Conservation (phyloP, 169 alveolate species). For the Plasmodium cynomolgi region DNA sequence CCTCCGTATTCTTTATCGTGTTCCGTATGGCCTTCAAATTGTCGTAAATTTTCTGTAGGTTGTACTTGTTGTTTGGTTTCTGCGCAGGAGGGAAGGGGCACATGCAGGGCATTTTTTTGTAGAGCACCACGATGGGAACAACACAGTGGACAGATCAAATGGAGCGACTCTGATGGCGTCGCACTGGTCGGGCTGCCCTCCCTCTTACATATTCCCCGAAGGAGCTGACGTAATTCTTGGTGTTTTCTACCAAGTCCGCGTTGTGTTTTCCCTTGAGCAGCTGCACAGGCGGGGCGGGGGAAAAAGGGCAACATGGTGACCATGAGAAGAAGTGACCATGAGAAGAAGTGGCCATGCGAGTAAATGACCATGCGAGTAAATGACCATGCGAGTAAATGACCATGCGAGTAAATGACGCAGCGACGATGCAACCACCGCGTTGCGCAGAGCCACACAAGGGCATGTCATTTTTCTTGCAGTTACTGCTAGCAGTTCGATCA, state of each 20-base stretch:
- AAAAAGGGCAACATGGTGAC: background rate
- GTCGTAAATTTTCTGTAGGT: conserved; percentile 18
- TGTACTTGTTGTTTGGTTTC: conserved; percentile 36
- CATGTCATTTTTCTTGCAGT: background rate
- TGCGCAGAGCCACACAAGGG: background rate
- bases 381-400: background rate
- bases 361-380: background rate
- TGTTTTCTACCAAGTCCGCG: conserved; percentile 48
- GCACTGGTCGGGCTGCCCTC: background rate
- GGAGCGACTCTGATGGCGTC: background rate
- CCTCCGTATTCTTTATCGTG: conserved; percentile 47
- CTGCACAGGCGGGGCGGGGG: background rate
- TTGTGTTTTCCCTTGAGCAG: conserved; percentile 64
- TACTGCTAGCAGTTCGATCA: conserved; percentile 70
- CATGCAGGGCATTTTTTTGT: background rate
- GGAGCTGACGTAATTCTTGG: conserved; percentile 31
- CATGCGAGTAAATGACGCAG: background rate
- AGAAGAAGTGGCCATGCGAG: background rate
- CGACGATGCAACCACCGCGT: background rate
- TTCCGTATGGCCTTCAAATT: conserved; percentile 49
- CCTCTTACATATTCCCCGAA: conserved; percentile 61
- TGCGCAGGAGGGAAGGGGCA: background rate
- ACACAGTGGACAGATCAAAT: background rate
- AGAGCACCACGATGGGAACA: background rate
- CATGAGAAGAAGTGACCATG: background rate